Evolutionary conservation across 148 eudicot species (phyloP).

Genomic region (Heliosperma pusillum): DNA sequence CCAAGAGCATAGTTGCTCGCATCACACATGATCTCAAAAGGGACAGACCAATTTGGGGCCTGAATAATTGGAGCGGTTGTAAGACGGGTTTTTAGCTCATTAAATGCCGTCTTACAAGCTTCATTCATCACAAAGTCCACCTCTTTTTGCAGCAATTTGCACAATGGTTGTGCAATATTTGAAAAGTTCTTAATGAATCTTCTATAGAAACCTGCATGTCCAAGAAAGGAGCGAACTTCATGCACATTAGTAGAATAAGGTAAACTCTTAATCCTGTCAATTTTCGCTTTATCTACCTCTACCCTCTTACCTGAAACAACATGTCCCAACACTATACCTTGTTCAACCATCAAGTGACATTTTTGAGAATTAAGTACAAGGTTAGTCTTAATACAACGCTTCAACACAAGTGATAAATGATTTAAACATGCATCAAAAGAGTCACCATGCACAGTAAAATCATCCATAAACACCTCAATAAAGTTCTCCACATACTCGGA

Average conservation of each 20-base stretch:
- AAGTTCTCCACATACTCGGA: too few species aligned
- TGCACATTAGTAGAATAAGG: constrained; percentile 5
- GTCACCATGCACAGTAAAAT: background rate
- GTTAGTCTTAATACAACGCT: background rate
- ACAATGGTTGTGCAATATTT: too few species aligned
- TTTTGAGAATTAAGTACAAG: constrained; percentile 1
- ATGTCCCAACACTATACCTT: constrained; percentile 4
- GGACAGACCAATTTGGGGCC: background rate
- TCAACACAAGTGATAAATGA: background rate
- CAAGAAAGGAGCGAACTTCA: too few species aligned
- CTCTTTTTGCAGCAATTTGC: too few species aligned
- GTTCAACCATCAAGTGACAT: constrained; percentile 5
- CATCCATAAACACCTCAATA: too few species aligned
- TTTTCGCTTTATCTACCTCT: constrained; percentile 9
- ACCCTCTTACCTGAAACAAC: background rate
- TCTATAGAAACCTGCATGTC: too few species aligned
- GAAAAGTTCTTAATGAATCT: too few species aligned
- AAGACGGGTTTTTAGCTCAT: too few species aligned
- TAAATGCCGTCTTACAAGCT: too few species aligned
- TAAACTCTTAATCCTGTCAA: background rate
- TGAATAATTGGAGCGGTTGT: background rate
- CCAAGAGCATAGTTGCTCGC: too few species aligned
- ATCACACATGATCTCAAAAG: too few species aligned
- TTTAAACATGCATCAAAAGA: background rate
- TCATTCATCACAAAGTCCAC: too few species aligned